phyloP scores from a whole-genome alignment of 73 alveolate genomes.

The Diophrys appendiculata region DNA sequence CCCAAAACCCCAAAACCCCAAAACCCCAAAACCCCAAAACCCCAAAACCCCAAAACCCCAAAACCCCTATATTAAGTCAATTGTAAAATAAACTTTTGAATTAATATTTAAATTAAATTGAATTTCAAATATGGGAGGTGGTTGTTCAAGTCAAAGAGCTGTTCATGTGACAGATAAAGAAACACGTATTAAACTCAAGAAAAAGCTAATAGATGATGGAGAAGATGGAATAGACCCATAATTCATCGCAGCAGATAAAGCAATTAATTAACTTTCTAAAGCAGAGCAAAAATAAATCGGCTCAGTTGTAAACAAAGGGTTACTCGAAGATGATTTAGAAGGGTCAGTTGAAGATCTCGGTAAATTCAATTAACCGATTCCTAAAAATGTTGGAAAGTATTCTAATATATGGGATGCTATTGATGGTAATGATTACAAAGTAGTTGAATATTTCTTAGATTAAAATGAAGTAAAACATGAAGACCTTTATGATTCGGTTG shows the following conservation, averaged over 20 bases:
- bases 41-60: too few relatives aligned
- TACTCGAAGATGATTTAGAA: constrained; percentile 17
- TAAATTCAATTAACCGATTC: not conserved
- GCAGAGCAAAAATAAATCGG: constrained; percentile 2
- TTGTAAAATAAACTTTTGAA: too few relatives aligned
- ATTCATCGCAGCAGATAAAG: not conserved
- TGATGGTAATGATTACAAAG: constrained; percentile 35
- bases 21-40: too few relatives aligned
- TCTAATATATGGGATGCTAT: constrained; percentile 54
- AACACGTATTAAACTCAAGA: not conserved
- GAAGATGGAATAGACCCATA: not conserved
- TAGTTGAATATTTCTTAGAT: constrained; percentile 32
- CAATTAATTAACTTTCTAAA: not conserved
- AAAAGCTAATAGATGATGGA: not conserved
- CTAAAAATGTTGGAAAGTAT: not conserved
- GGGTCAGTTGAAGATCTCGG: constrained; percentile 18
- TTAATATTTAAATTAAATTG: not conserved
- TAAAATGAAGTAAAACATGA: constrained; percentile 12
- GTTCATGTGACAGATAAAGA: not conserved
- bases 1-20: too few relatives aligned
- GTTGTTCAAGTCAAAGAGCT: constrained; percentile 20
- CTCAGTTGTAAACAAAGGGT: not conserved
- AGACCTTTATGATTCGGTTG: constrained; percentile 18
- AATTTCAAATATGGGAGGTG: constrained; percentile 24
- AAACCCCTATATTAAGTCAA: too few relatives aligned